A percentile compares a stretch with the other conserved stretches of the same genome.
phyloP scores from a whole-genome alignment of 2,329 filamentous ascomycete species.

The Trichophyton equinum region DNA sequence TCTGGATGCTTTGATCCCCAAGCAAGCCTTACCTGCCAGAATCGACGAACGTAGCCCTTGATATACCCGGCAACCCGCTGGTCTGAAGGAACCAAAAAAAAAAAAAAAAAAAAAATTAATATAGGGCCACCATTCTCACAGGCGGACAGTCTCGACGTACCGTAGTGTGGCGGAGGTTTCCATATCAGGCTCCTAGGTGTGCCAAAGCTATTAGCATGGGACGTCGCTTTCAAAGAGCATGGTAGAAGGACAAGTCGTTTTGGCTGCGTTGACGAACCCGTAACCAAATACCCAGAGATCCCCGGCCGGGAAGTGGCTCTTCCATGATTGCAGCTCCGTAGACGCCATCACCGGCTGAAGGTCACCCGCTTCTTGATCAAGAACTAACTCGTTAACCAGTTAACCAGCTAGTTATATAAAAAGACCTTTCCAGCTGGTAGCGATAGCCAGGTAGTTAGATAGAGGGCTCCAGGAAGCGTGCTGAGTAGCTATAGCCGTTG shows the following conservation, averaged over 20 bases:
- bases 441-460: neutral
- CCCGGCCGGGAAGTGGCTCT: constrained; percentile 33
- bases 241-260: neutral
- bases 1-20: neutral
- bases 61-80: constrained; percentile 78
- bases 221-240: neutral
- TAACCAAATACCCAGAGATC: constrained; percentile 98
- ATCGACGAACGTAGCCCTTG: constrained; percentile 81
- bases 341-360: neutral
- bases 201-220: neutral
- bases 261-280: constrained; percentile 49
- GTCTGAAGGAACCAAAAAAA: constrained; percentile 41
- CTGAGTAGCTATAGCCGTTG: neutral
- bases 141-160: constrained; percentile 41
- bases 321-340: constrained; percentile 26
- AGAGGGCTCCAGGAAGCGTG: neutral
- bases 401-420: neutral
- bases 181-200: constrained; percentile 72
- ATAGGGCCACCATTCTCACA: neutral
- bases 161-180: constrained; percentile 94
- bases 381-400: no score
- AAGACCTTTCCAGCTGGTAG: neutral
- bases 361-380: neutral
- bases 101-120: neutral
- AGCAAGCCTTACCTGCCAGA: constrained; percentile 73